Conservation (phyloP, 1,284 basidiomycete species). For the Omphalotus olearius region DNA sequence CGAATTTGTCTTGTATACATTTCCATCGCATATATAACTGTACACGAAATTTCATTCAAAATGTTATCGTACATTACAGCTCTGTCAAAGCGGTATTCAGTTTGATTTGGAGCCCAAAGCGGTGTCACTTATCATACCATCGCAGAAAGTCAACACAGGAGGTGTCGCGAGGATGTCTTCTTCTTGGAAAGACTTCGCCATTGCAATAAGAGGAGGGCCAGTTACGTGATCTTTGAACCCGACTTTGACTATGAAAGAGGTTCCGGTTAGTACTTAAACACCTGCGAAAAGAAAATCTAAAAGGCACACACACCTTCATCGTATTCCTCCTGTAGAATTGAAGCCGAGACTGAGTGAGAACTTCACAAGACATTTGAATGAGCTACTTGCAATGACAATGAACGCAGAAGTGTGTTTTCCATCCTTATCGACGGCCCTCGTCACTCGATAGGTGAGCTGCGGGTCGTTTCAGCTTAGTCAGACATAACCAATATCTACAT, state of each 20-base stretch:
- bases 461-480: neutral
- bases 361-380: no score
- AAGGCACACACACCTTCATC: neutral
- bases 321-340: slow-evolving; percentile 1
- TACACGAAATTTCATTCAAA: no score
- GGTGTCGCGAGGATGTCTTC: neutral
- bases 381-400: neutral
- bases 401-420: neutral
- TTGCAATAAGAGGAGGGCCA: neutral
- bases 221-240: no score
- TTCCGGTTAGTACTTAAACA: no score
- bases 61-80: no score
- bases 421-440: neutral
- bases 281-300: no score
- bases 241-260: no score
- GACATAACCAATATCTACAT: neutral
- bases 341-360: neutral
- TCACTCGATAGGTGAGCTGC: slow-evolving; percentile 1
- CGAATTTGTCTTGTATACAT: no score
- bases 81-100: no score
- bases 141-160: neutral
- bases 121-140: neutral
- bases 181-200: slow-evolving; percentile 1
- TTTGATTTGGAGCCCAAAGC: no score
- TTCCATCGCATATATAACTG: no score